Base-by-base conservation (phyloP, 768 basidiomycete genomes). In the Auricularia heimuer region DNA sequence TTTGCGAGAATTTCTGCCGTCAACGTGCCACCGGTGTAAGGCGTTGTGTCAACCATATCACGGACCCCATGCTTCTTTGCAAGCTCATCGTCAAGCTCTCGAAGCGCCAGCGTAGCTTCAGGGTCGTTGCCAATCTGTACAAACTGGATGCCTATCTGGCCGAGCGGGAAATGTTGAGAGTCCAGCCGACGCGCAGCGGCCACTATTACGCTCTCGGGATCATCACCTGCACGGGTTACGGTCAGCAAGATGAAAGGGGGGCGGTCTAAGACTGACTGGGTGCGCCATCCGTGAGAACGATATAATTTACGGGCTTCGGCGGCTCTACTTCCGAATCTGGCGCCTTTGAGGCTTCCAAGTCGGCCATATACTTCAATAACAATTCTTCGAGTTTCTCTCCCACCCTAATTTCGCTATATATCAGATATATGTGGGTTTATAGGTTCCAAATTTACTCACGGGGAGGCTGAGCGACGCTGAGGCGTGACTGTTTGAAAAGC, bases 21-120 rank as follows among this genome's bases (percentile, higher is more conserved):
- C 66, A 88, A 67, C 35, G 75, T 63, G 11, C 76, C 79, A 4
- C 73, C 39, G 39, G 39, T 71, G 68, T 80, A 87, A 3, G 82
- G 82, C 0, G 85, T 86, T 2, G 86, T 88, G 69, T 89, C 88
- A 0, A 90, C 86, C 29, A 89, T 89, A 69, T 90, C 88, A 79
- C 85, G 65, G 62, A 39, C 3, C 33, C 35, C 71, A 68, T 82
- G 73, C 4, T 65, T 74, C 1, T 66, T 67, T 12, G 77, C 69
- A 42, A 81, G 71, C 16, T 76, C 75, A 66, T 80, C 75, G 61
- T 81, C 80, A 1, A 81, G 72, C 18, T 92, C 73, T 65, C 76
- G 76, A 42, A 81, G 66, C 14, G 79, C 72, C 54, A 73, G 75
- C 2, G 78, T 68, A 56, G 85, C 77, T 56, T 62, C 68, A 42